phyloP scores from a whole-genome alignment of 768 basidiomycete species.

The Phylloporus sp. region DNA sequence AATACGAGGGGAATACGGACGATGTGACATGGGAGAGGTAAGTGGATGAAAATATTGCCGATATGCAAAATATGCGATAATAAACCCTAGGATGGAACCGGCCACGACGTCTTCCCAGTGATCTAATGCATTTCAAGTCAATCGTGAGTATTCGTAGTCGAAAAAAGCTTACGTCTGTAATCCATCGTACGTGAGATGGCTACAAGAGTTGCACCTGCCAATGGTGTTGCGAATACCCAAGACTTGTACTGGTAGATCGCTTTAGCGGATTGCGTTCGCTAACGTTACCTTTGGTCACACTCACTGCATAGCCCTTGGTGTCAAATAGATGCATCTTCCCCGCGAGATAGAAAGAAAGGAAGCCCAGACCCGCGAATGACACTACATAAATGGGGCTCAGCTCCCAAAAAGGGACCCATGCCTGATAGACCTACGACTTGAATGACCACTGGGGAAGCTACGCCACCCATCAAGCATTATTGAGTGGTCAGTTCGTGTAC shows the following conservation, averaged over 20 bases:
- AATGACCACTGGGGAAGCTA: constrained; percentile 90
- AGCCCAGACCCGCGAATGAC: constrained; percentile 90
- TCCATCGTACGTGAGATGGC: constrained; percentile 91
- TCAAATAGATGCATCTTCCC: constrained; percentile 94
- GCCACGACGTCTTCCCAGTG: constrained; percentile 91
- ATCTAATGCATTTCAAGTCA: constrained; percentile 40
- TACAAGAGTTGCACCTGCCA: constrained; percentile 71
- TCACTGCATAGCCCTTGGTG: constrained; percentile 62
- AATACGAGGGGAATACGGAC: constrained; percentile 68
- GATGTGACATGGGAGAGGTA: constrained; percentile 54
- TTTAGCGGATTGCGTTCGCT: background rate
- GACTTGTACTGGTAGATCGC: constrained; percentile 53
- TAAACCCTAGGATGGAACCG: constrained; percentile 69
- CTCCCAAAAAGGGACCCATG: background rate
- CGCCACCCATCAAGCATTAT: constrained; percentile 81
- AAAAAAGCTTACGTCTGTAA: constrained; percentile 55
- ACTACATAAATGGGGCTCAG: constrained; percentile 41
- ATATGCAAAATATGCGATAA: constrained; percentile 70
- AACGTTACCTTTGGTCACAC: constrained; percentile 16
- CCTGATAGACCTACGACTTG: constrained; percentile 55
- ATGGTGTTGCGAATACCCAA: constrained; percentile 77
- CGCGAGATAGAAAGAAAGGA: constrained; percentile 81
- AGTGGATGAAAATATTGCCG: constrained; percentile 82
- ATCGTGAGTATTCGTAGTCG: constrained; percentile 7
- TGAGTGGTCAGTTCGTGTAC: constrained; percentile 59